A percentile compares a stretch with the other conserved stretches of the same genome.
Conservation (phyloP, 257 asterid species). For the Capsicum chinense region DNA sequence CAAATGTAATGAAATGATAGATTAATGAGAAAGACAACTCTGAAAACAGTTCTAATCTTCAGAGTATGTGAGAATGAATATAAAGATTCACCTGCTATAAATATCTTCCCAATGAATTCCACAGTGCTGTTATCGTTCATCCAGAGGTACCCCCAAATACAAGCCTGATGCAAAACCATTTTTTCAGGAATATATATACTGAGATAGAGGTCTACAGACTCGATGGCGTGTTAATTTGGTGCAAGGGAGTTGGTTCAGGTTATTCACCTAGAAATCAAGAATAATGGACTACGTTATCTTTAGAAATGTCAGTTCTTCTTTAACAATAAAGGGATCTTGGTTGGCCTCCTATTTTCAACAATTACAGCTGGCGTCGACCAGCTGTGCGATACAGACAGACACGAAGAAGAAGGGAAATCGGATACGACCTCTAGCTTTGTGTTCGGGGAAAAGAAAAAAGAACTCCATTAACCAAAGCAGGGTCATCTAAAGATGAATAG, state of each 20-base stretch:
- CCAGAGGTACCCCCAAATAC: slow-evolving; percentile 85
- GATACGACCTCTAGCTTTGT: background rate
- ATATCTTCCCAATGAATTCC: slow-evolving; percentile 76
- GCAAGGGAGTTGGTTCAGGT: background rate
- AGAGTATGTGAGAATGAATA: slow-evolving; percentile 16
- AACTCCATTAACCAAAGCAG: background rate
- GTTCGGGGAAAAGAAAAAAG: background rate
- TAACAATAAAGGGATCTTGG: no score
- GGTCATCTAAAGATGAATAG: background rate
- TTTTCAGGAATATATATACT: background rate
- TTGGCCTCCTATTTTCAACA: no score
- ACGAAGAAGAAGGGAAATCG: no score
- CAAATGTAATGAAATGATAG: slow-evolving; percentile 30
- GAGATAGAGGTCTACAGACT: background rate
- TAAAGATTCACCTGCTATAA: slow-evolving; percentile 69
- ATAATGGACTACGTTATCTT: background rate
- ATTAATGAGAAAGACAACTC: slow-evolving; percentile 9
- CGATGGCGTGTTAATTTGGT: background rate
- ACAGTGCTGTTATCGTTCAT: slow-evolving; percentile 62
- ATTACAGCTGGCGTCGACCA: no score
- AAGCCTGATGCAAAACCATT: slow-evolving; percentile 41
- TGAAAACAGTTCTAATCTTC: slow-evolving; percentile 13
- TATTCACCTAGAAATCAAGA: background rate
- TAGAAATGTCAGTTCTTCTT: background rate
- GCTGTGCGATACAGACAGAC: no score